phyloP scores from a whole-genome alignment of 495 filamentous ascomycete genomes.

The Penicillium samsonianum region DNA sequence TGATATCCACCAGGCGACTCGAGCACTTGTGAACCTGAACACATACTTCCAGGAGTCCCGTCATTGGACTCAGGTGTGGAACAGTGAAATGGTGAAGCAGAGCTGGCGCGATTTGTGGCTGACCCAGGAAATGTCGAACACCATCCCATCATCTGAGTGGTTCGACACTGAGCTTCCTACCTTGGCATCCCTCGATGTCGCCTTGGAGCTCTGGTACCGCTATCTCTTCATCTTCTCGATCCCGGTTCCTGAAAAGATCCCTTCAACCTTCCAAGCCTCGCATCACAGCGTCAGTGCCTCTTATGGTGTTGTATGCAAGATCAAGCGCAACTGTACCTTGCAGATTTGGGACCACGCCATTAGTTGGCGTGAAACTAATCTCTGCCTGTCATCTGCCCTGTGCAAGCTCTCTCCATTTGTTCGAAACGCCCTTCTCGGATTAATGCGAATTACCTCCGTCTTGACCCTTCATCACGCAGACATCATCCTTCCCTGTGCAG shows the following conservation, averaged over 20 bases:
- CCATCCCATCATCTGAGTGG: conserved; percentile 53
- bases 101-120: conserved; percentile 65
- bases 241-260: conserved; percentile 62
- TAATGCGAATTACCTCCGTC: conserved; percentile 61
- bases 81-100: conserved; percentile 58
- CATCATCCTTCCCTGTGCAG: conserved; percentile 63
- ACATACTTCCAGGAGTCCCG: conserved; percentile 61
- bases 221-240: conserved; percentile 72
- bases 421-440: conserved; percentile 54
- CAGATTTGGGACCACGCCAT: conserved; percentile 73
- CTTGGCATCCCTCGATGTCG: conserved; percentile 54
- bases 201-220: conserved; percentile 62
- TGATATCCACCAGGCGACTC: conserved; percentile 57
- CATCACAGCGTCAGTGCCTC: conserved; percentile 66
- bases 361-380: conserved; percentile 63
- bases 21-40: conserved; percentile 61
- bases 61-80: conserved; percentile 67
- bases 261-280: conserved; percentile 65
- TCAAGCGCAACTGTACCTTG: conserved; percentile 59
- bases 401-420: conserved; percentile 61
- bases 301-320: conserved; percentile 67
- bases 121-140: conserved; percentile 55
- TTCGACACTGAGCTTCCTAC: conserved; percentile 61
- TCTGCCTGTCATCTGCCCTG: conserved; percentile 60
- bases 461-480: conserved; percentile 65